Evolutionary conservation across 2,329 filamentous ascomycete genomes (phyloP).

Genomic region (Botrytis fragariae): DNA sequence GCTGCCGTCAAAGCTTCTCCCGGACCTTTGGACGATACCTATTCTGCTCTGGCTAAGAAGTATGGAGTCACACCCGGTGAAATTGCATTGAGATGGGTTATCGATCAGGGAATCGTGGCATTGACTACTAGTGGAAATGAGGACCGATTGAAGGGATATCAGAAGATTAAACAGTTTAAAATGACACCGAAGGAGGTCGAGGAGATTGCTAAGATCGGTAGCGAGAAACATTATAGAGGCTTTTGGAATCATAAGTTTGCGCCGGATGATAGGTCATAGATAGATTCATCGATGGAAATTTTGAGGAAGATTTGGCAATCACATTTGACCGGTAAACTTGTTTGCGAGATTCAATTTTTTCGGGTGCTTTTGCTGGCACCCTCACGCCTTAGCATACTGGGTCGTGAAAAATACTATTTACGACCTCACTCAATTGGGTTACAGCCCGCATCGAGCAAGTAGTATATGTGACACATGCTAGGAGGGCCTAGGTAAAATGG

Average conservation of each 20-base stretch:
- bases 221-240: slow-evolving; percentile 58
- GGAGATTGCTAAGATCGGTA: slow-evolving; percentile 54
- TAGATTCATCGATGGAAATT: not conserved
- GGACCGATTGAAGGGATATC: slow-evolving; percentile 55
- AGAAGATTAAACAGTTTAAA: slow-evolving; percentile 53
- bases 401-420: not conserved
- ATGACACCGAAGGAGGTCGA: slow-evolving; percentile 58
- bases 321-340: not conserved
- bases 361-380: not conserved
- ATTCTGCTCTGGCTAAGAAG: slow-evolving; percentile 53
- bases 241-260: slow-evolving; percentile 57
- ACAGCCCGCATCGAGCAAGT: not conserved
- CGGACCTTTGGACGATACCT: slow-evolving; percentile 54
- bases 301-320: not conserved
- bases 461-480: not conserved
- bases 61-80: slow-evolving; percentile 57
- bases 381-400: not conserved
- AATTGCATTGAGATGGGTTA: slow-evolving; percentile 56
- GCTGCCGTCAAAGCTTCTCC: slow-evolving; percentile 48
- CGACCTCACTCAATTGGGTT: not conserved
- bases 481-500: not conserved
- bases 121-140: slow-evolving; percentile 60
- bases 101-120: slow-evolving; percentile 58
- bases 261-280: slow-evolving; percentile 48
- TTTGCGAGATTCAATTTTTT: too few species aligned